phyloP scores from a whole-genome alignment of 768 basidiomycete genomes.

The Galerina marginata region DNA sequence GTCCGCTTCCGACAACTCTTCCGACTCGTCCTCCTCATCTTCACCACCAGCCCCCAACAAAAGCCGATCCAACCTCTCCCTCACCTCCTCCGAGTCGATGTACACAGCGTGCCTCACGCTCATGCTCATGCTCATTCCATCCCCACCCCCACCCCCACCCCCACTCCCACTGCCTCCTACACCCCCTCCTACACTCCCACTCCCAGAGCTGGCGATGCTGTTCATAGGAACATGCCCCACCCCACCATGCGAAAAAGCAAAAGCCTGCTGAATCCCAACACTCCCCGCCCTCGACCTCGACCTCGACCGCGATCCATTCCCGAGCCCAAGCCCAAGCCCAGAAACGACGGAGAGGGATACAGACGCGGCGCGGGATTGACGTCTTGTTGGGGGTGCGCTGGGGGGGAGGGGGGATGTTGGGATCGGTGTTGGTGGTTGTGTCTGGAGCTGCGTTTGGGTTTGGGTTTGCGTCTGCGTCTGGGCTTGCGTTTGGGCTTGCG shows the following conservation, averaged over 20 bases:
- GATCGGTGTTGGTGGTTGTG: background rate
- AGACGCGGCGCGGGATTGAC: slow-evolving; percentile 19
- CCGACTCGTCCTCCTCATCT: slow-evolving; percentile 12
- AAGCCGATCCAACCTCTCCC: slow-evolving; percentile 29
- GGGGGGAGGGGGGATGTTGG: slow-evolving; percentile 23
- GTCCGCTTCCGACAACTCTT: slow-evolving; percentile 7
- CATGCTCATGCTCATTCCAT: no score
- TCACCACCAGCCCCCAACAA: slow-evolving; percentile 21
- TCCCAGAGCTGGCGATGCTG: background rate
- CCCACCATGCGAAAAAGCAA: no score
- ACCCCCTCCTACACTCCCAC: background rate
- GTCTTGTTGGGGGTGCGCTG: slow-evolving; percentile 20
- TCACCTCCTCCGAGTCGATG: slow-evolving; percentile 38
- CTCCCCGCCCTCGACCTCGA: slow-evolving; percentile 4
- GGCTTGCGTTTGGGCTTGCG: no score
- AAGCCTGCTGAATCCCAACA: background rate
- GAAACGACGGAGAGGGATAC: background rate
- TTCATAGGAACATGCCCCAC: no score
- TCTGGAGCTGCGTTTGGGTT: no score
- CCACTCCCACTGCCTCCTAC: background rate
- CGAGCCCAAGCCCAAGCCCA: no score
- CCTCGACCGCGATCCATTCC: background rate
- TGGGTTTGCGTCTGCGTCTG: no score
- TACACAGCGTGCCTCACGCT: slow-evolving; percentile 39
- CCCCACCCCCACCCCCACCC: background rate